These are phyloP conservation scores for Turritis glabra DNA, from an alignment of 345 rosid genomes.

Conservation along the genomic window DNA sequence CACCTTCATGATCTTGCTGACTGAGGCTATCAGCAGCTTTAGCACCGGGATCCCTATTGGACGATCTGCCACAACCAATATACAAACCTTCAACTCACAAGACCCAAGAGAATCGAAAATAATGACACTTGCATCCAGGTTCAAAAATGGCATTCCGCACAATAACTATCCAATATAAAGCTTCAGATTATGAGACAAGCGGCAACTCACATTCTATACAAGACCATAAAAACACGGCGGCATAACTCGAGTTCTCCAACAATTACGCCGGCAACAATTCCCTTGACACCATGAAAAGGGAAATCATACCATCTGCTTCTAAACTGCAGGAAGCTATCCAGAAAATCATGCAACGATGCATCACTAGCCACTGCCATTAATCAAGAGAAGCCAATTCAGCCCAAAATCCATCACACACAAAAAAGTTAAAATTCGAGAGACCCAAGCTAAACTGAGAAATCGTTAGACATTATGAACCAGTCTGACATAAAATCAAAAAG, in stretches of 20 bases:
- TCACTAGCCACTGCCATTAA: slow-evolving; percentile 68
- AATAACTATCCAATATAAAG: too few species aligned
- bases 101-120: neutral
- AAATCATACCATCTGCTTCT: slow-evolving; percentile 98
- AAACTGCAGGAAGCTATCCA: slow-evolving; percentile 79
- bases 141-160: neutral
- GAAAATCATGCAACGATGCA: slow-evolving; percentile 68
- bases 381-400: slow-evolving; percentile 9
- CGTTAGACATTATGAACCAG: neutral
- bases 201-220: slow-evolving; percentile 82
- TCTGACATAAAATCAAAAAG: neutral
- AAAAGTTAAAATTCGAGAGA: neutral
- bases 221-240: slow-evolving; percentile 83
- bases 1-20: slow-evolving; percentile 79
- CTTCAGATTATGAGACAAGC: neutral
- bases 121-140: neutral
- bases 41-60: slow-evolving; percentile 87
- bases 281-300: slow-evolving; percentile 83
- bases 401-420: slow-evolving; percentile 1
- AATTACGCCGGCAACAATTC: slow-evolving; percentile 81
- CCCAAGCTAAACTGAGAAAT: neutral
- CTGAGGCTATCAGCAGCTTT: slow-evolving; percentile 65
- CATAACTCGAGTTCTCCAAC: slow-evolving; percentile 80
- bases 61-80: slow-evolving; percentile 61
- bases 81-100: slow-evolving; percentile 20